These are phyloP conservation scores for Beta lomatogona DNA, from an alignment of 179 eudicot genomes.

Conservation along the genomic window DNA sequence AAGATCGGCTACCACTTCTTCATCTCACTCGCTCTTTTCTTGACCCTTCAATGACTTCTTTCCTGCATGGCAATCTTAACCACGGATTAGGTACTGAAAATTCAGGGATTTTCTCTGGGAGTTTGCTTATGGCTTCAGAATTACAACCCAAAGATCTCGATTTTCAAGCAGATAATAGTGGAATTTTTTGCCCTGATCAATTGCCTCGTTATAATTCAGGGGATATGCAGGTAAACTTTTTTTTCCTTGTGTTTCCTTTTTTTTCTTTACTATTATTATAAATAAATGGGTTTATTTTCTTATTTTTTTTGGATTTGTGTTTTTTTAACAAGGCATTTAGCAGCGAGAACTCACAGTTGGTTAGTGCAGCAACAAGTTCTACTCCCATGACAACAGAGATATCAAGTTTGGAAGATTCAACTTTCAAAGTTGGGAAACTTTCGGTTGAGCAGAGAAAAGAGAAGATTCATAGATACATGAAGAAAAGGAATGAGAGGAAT, in stretches of 20 bases:
- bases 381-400: conserved; percentile 62
- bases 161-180: conserved; percentile 63
- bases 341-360: conserved; percentile 68
- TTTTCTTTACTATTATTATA: neutral
- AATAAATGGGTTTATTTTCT: neutral
- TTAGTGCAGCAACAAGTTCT: conserved; percentile 53
- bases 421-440: conserved; percentile 67
- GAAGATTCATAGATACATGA: conserved; percentile 86
- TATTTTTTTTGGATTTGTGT: neutral
- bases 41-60: conserved; percentile 43
- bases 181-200: conserved; percentile 56
- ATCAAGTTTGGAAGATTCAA: conserved; percentile 69
- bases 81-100: conserved; percentile 28
- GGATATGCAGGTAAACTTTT: conserved; percentile 63
- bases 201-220: conserved; percentile 46
- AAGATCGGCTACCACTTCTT: conserved; percentile 13
- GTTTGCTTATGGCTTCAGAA: conserved; percentile 41
- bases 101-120: conserved; percentile 46
- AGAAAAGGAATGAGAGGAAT: conserved; percentile 90
- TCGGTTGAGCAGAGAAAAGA: conserved; percentile 82
- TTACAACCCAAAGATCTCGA: conserved; percentile 55
- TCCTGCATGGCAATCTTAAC: conserved; percentile 40
- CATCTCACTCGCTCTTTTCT: conserved; percentile 41
- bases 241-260: neutral
- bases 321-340: conserved; percentile 52